Percentiles rank a stretch among this genome's conserved stretches.
Conservation (phyloP, 805 yeast species). For the Starmerella apis region DNA sequence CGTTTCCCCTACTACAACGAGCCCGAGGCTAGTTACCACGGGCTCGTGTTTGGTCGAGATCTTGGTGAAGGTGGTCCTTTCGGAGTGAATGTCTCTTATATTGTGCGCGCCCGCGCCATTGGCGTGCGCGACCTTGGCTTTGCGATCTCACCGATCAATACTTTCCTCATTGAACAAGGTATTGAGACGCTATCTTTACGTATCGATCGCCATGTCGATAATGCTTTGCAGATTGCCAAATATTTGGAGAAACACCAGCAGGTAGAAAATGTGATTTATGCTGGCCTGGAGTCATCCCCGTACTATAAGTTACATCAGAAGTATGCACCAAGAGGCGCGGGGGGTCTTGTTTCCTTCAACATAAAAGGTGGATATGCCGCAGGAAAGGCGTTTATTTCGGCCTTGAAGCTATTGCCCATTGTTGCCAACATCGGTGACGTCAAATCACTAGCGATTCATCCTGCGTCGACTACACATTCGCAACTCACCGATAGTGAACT, state of each 20-base stretch:
- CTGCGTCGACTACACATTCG: constrained; percentile 91
- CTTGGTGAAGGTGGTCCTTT: constrained; percentile 30
- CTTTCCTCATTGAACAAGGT: constrained; percentile 82
- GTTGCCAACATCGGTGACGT: constrained; percentile 96
- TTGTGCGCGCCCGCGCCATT: constrained; percentile 24
- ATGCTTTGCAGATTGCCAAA: constrained; percentile 70
- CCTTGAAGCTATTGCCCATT: constrained; percentile 74
- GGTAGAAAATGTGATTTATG: constrained; percentile 84
- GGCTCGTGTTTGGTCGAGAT: constrained; percentile 68
- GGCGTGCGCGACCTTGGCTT: constrained; percentile 78
- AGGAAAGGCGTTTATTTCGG: constrained; percentile 76
- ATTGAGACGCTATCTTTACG: constrained; percentile 88
- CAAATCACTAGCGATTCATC: constrained; percentile 90
- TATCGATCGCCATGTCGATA: constrained; percentile 81
- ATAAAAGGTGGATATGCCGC: constrained; percentile 63
- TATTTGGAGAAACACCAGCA: constrained; percentile 53
- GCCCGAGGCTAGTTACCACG: constrained; percentile 93
- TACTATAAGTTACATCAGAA: constrained; percentile 75
- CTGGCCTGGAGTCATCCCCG: constrained; percentile 72
- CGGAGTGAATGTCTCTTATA: constrained; percentile 19
- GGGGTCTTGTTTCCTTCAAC: constrained; percentile 83
- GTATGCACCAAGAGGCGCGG: constrained; percentile 69
- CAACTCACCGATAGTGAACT: constrained; percentile 79
- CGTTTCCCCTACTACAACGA: constrained; percentile 83
- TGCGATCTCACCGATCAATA: constrained; percentile 72